Percentiles rank a stretch among this genome's conserved stretches.
Conservation (phyloP, 2,329 filamentous ascomycete genomes). For the Ceratocystis variospora region DNA sequence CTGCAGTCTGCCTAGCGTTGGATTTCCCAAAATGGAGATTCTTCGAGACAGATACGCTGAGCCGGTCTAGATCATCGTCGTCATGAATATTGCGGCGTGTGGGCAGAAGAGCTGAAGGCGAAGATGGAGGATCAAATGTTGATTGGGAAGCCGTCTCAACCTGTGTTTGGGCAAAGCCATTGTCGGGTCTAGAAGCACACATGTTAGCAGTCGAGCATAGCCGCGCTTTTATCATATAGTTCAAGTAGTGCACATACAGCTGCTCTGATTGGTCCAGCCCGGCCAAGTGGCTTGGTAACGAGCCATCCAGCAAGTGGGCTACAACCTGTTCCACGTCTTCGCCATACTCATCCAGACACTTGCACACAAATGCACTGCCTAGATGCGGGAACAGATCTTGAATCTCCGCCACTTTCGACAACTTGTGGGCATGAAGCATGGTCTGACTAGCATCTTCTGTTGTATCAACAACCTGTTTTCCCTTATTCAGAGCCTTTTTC, state of each 20-base stretch:
- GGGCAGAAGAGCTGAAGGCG: conserved; percentile 29
- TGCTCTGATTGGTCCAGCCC: conserved; percentile 49
- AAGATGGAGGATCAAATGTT: conserved; percentile 36
- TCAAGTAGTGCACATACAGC: conserved; percentile 30
- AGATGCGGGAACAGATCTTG: conserved; percentile 87
- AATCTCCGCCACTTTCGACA: conserved; percentile 78
- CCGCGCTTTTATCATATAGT: background rate
- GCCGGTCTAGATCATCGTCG: conserved; percentile 61
- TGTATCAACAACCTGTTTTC: conserved; percentile 39
- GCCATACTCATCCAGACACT: conserved; percentile 63
- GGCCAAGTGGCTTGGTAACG: conserved; percentile 55
- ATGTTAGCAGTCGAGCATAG: conserved; percentile 5
- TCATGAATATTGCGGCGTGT: conserved; percentile 63
- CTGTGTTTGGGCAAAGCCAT: conserved; percentile 3
- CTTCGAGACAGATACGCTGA: conserved; percentile 50
- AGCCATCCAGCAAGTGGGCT: conserved; percentile 66
- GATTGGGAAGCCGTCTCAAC: conserved; percentile 41
- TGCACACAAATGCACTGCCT: conserved; percentile 67
- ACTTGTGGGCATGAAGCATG: conserved; percentile 60
- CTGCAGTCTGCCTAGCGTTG: conserved; percentile 49
- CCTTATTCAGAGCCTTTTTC: conserved; percentile 47
- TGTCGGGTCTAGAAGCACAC: conserved; percentile 2
- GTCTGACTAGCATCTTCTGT: conserved; percentile 28
- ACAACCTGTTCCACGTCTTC: conserved; percentile 69
- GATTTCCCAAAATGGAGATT: conserved; percentile 64